These are phyloP conservation scores for Pachyrhizus erosus DNA, from an alignment of 306 rosid genomes.

Conservation along the genomic window DNA sequence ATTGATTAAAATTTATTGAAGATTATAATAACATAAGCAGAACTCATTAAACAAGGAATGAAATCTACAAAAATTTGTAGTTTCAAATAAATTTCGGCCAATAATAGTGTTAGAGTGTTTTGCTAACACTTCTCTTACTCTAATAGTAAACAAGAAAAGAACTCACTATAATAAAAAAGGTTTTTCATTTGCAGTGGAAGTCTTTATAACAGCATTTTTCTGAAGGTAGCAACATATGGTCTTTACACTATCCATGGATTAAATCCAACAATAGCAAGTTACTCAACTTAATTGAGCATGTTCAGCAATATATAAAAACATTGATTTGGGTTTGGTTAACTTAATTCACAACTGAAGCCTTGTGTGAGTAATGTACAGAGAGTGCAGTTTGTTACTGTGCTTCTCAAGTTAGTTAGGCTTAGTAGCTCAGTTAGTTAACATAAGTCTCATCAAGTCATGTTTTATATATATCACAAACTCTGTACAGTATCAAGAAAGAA, in stretches of 20 bases:
- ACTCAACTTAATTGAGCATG: conserved; percentile 12
- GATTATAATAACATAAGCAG: not conserved
- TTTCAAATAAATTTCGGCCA: not conserved
- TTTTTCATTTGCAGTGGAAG: conserved; percentile 4
- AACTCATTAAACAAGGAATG: not conserved
- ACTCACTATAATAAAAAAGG: not conserved
- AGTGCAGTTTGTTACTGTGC: too few relatives aligned
- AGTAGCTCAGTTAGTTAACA: too few relatives aligned
- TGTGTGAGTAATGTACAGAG: too few relatives aligned
- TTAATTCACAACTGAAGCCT: conserved; percentile 3
- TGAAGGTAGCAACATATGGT: not conserved
- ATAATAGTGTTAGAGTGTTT: not conserved
- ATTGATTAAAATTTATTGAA: not conserved
- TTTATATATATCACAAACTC: too few relatives aligned
- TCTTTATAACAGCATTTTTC: not conserved
- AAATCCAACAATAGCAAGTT: conserved; percentile 9
- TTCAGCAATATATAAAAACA: conserved; percentile 5
- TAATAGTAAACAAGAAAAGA: not conserved
- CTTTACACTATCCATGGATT: not conserved
- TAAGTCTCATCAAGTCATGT: too few relatives aligned
- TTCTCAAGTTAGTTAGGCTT: too few relatives aligned
- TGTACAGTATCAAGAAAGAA: too few relatives aligned
- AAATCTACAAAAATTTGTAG: not conserved
- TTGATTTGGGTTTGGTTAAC: not conserved
- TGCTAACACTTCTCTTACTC: not conserved